Evolutionary conservation across 306 rosid species (phyloP).

Genomic region (Castanospermum australe): DNA sequence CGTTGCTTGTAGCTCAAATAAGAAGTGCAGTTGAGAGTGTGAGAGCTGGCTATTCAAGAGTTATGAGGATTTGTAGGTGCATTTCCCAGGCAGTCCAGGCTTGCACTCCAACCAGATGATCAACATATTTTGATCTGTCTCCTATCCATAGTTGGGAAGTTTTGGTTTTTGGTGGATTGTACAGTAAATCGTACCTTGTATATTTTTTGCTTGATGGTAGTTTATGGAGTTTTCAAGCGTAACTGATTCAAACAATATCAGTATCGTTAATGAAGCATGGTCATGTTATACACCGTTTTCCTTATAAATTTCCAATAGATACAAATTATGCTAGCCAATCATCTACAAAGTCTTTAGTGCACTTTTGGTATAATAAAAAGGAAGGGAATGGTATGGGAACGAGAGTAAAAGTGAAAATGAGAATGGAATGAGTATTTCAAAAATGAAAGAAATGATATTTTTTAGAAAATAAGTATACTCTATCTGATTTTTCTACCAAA

Average conservation of each 20-base stretch:
- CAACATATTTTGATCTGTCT: not conserved
- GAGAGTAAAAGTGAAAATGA: too few species aligned
- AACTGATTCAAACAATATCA: not conserved
- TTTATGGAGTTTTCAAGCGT: not conserved
- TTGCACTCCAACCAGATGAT: slow-evolving; percentile 25
- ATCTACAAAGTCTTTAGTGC: too few species aligned
- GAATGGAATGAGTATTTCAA: too few species aligned
- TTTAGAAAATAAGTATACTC: too few species aligned
- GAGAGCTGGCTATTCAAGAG: slow-evolving; percentile 58
- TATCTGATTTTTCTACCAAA: too few species aligned
- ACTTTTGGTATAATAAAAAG: too few species aligned
- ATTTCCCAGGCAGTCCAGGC: slow-evolving; percentile 51
- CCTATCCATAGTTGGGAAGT: not conserved
- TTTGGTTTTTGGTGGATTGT: slow-evolving; percentile 14
- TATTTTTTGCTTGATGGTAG: not conserved
- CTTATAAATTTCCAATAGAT: too few species aligned
- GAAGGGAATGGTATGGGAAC: too few species aligned
- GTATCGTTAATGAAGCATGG: not conserved
- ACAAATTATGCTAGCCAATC: too few species aligned
- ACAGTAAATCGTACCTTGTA: slow-evolving; percentile 8
- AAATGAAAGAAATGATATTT: too few species aligned
- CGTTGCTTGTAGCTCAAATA: slow-evolving; percentile 44
- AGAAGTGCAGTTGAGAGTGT: slow-evolving; percentile 48
- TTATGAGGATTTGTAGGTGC: slow-evolving; percentile 61
- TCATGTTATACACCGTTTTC: too few species aligned